Evolutionary conservation across 1,139 yeast genomes (phyloP).

Genomic region (Geotrichum fermentans): DNA sequence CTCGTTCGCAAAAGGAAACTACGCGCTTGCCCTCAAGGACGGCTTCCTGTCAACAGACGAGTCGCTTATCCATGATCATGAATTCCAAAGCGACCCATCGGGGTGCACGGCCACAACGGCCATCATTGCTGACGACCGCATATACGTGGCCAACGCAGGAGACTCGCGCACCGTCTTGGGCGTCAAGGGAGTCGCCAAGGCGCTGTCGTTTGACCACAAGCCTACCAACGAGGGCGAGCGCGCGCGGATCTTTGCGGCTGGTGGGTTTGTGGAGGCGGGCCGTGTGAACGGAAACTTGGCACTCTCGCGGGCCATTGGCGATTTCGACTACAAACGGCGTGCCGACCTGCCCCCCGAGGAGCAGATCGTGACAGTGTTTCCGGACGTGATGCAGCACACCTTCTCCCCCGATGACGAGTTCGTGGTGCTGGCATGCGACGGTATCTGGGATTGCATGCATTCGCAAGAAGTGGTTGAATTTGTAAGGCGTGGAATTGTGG

Average conservation of each 20-base stretch:
- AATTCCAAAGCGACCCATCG: slow-evolving; percentile 69
- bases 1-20: slow-evolving; percentile 54
- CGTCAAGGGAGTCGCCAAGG: slow-evolving; percentile 78
- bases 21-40: slow-evolving; percentile 69
- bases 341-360: slow-evolving; percentile 84
- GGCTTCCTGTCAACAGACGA: slow-evolving; percentile 82
- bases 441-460: slow-evolving; percentile 96
- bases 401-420: slow-evolving; percentile 75
- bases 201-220: slow-evolving; percentile 90
- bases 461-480: slow-evolving; percentile 92
- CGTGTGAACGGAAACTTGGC: slow-evolving; percentile 97
- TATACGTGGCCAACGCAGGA: slow-evolving; percentile 76
- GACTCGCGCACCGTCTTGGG: slow-evolving; percentile 93
- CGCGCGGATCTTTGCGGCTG: slow-evolving; percentile 88
- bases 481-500: slow-evolving; percentile 83
- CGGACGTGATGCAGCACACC: slow-evolving; percentile 78
- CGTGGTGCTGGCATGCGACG: slow-evolving; percentile 91
- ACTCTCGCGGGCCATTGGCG: slow-evolving; percentile 92
- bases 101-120: slow-evolving; percentile 97
- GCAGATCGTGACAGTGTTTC: slow-evolving; percentile 90
- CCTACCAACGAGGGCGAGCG: slow-evolving; percentile 92
- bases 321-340: slow-evolving; percentile 85
- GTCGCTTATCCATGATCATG: slow-evolving; percentile 61
- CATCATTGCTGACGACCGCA: slow-evolving; percentile 52
- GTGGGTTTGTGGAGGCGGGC: slow-evolving; percentile 93